These are phyloP conservation scores for Arachis monticola DNA, from an alignment of 331 rosid genomes.

Conservation along the genomic window DNA sequence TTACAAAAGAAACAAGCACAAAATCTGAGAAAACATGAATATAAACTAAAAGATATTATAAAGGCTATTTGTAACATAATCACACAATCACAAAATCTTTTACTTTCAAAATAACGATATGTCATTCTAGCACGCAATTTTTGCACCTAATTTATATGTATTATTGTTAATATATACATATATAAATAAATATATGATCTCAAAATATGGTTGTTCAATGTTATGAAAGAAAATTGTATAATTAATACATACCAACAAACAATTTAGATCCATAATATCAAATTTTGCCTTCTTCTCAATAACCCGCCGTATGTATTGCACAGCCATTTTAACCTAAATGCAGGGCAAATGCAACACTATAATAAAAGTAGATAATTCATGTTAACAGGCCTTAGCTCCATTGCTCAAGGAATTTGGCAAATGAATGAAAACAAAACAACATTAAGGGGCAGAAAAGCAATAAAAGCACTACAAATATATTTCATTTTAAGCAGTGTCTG, in stretches of 20 bases:
- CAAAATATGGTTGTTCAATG: conserved; percentile 3
- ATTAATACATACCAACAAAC: conserved; percentile 71
- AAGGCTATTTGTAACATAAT: background rate
- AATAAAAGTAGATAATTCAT: conserved; percentile 22
- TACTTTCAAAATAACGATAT: background rate
- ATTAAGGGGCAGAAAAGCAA: background rate
- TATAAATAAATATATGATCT: conserved; percentile 6
- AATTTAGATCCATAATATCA: conserved; percentile 91
- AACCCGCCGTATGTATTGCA: conserved; percentile 92
- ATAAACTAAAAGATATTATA: conserved; percentile 6
- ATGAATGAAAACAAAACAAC: conserved; percentile 1
- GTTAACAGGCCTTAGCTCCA: conserved; percentile 29
- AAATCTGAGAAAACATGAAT: conserved; percentile 1
- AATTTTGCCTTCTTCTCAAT: conserved; percentile 95
- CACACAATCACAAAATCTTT: background rate
- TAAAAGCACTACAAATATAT: conserved; percentile 17
- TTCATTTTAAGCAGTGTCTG: conserved; percentile 3
- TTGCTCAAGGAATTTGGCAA: background rate
- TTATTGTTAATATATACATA: too few relatives aligned
- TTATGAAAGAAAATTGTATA: background rate
- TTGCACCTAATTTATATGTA: too few relatives aligned
- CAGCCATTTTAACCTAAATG: conserved; percentile 95
- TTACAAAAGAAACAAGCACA: background rate
- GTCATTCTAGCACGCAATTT: background rate
- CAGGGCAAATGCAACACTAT: conserved; percentile 37